These are phyloP conservation scores for Ogataea pignaliae DNA, from an alignment of 805 yeast species.

Conservation along the genomic window DNA sequence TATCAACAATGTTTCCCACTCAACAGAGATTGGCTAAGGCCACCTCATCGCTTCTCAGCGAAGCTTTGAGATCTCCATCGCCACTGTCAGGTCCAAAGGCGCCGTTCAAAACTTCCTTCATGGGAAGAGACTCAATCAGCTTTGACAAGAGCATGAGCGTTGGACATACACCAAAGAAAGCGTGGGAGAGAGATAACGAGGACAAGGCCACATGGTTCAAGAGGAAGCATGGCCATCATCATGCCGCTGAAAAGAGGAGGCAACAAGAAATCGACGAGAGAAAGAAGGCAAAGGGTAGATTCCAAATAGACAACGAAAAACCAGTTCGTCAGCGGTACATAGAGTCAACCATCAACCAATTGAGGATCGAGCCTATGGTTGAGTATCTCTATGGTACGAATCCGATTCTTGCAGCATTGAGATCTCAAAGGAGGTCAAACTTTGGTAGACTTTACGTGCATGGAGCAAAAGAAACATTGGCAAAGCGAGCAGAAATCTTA, in stretches of 20 bases:
- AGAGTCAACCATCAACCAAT: constrained; percentile 11
- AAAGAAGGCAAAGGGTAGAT: constrained; percentile 7
- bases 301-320: constrained; percentile 2
- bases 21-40: neutral
- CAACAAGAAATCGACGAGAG: constrained; percentile 17
- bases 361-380: constrained; percentile 39
- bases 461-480: constrained; percentile 25
- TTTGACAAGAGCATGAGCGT: constrained; percentile 44
- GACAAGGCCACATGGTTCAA: constrained; percentile 60
- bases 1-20: too few relatives aligned
- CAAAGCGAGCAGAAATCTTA: constrained; percentile 38
- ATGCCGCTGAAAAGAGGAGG: constrained; percentile 41
- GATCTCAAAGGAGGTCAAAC: constrained; percentile 47
- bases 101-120: constrained; percentile 21
- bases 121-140: constrained; percentile 6
- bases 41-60: neutral
- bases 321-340: constrained; percentile 5
- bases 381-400: constrained; percentile 78
- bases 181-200: constrained; percentile 64
- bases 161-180: constrained; percentile 36
- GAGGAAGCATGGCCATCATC: constrained; percentile 61
- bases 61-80: neutral
- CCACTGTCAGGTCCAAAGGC: constrained; percentile 21
- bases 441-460: constrained; percentile 49
- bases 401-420: constrained; percentile 67